Percentiles rank a stretch among this genome's conserved stretches.
These are phyloP conservation scores for Entomortierella beljakovae DNA, from an alignment of 192 early-diverging fungal genomes.

Conservation along the genomic window DNA sequence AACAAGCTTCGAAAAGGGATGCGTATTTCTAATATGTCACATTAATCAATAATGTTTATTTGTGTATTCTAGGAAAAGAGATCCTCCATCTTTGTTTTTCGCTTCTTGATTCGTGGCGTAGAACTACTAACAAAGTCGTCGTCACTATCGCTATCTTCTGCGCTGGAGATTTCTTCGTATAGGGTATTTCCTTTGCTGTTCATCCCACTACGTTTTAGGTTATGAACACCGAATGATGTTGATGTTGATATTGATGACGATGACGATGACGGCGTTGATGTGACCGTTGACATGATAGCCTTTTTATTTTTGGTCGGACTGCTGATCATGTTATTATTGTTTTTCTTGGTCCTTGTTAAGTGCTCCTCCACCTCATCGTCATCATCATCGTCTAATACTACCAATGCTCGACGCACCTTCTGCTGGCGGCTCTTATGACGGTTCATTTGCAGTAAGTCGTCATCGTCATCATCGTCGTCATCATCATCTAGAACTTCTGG, in stretches of 20 bases:
- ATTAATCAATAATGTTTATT: not conserved
- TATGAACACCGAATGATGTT: not conserved
- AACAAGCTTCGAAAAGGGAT: too few species aligned
- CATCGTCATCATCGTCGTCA: not conserved
- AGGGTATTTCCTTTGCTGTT: not conserved
- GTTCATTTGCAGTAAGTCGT: not conserved
- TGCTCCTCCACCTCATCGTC: slow-evolving; percentile 1
- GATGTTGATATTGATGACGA: not conserved
- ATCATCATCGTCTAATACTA: slow-evolving; percentile 8
- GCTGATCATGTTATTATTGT: not conserved
- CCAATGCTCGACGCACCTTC: not conserved
- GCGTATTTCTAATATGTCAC: too few species aligned
- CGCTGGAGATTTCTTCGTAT: not conserved
- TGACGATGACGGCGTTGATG: not conserved
- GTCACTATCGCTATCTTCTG: not conserved
- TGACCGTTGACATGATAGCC: not conserved
- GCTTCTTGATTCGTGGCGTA: not conserved
- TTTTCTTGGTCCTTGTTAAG: not conserved
- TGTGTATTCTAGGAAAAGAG: not conserved
- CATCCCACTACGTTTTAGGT: not conserved
- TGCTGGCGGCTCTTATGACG: not conserved
- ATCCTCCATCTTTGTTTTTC: not conserved
- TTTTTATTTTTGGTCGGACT: not conserved
- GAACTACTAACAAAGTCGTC: not conserved
- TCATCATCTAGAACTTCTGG: not conserved